A percentile compares a stretch with the other conserved stretches of the same genome.
Conservation (phyloP, 768 basidiomycete species). For the Boletus sp. region DNA sequence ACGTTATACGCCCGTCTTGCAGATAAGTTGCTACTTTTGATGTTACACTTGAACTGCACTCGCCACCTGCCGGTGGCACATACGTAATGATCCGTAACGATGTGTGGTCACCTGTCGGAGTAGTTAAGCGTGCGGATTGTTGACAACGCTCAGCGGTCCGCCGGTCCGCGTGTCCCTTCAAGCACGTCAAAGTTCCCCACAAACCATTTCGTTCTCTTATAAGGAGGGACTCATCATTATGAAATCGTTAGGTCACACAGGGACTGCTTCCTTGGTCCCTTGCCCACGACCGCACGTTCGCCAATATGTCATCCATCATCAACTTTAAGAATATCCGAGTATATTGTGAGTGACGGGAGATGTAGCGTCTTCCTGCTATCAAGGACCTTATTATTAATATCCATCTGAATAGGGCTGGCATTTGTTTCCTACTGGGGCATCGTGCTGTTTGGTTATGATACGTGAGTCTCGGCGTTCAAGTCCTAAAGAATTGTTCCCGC, state of each 20-base stretch:
- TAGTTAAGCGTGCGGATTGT: too few species aligned
- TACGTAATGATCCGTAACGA: too few species aligned
- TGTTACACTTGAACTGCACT: too few species aligned
- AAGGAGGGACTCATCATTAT: not conserved
- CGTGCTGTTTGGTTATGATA: constrained; percentile 80
- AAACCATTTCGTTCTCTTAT: not conserved
- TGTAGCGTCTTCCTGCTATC: too few species aligned
- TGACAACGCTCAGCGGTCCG: not conserved
- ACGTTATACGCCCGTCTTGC: too few species aligned
- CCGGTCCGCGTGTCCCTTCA: not conserved
- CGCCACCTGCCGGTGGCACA: too few species aligned
- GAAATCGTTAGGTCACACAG: not conserved
- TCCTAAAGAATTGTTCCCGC: not conserved
- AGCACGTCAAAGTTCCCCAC: not conserved
- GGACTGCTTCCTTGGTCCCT: not conserved
- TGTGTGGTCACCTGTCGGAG: too few species aligned
- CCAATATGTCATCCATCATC: constrained; percentile 1
- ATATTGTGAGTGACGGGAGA: constrained; percentile 47
- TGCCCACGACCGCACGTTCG: not conserved
- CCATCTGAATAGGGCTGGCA: constrained; percentile 53
- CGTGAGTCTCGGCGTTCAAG: constrained; percentile 38
- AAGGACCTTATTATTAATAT: not conserved
- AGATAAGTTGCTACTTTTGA: too few species aligned
- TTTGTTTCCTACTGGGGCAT: constrained; percentile 79
- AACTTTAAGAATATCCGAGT: constrained; percentile 57